Evolutionary conservation across 176 grass and related monocot species (phyloP), one percentile per base, ranked within the genome.

Genomic region (Secale cereale): DNA sequence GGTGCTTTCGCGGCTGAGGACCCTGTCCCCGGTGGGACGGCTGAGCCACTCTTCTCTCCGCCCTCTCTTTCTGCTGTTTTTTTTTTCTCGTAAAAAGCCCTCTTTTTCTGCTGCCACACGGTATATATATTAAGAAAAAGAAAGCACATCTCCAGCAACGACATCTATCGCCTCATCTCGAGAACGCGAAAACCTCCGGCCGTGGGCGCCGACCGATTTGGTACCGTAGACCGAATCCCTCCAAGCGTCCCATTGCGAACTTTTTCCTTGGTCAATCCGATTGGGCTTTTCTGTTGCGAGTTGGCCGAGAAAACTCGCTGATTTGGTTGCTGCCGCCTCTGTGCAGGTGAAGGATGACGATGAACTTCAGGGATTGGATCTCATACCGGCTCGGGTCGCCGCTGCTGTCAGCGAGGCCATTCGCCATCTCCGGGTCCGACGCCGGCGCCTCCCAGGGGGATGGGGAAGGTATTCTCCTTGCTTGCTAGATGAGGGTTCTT

Each of bases 321-420:
- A 76, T 76, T 81, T 30, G 32, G 39, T 17, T 14, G 3, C 7
- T 73, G 8, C 20, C 72, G 8, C 7, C 19, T n/a, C 15, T 37
- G 12, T 5, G 70, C 70, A 85, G 61, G 28, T 59, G 78, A 48
- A 70, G 71, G 62, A 85, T 40, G 87, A 79, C 83, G 87, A 78
- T 94, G 90, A 85, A 85, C 77, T 92, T 94, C 81, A 85, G 85
- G 78, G 90, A 92, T 63, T 94, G 90, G 92, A 81, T 94, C 68
- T 88, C 90, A 39, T 88, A 70, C 82, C 85, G 88, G 12, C 69
- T 92, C 39, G 85, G 88, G 10, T 92, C 89, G 4, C 82, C 81
- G 64, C 77, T 91, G 67, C 74, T 91, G 74, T 89, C 90, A 5
- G 92, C 87, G 66, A 85, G 87, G 69, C 89, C 89, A 2, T 90